Evolutionary conservation across 139 green algal genomes (phyloP), one percentile per base, ranked within the genome.

Genomic region (Eudorina sp.): DNA sequence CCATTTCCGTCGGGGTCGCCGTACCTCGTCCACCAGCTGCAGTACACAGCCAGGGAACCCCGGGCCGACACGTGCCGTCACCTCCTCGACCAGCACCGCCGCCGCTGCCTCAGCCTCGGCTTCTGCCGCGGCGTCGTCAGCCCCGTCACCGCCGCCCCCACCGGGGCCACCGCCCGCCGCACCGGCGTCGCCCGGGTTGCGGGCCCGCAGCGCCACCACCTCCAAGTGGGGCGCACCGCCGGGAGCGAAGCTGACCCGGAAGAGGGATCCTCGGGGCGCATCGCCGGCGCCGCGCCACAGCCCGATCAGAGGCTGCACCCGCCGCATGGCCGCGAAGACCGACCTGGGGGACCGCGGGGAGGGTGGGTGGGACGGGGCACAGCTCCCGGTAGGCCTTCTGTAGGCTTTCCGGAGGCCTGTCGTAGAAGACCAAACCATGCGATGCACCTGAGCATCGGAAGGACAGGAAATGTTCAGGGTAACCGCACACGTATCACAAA

Each of bases 231-330:
- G 51, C 18, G n/a, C 27, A 13, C 78, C 78, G 40, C 55, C 55
- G 7, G 75, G 2, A 21, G 25, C 74, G 64, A 46, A 90, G 77
- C 29, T n/a, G 18, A 82, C 55, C 25, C 46, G 66, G 38, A 80
- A 92, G 29, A 90, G 77, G 1, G 66, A 85, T 82, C 74, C 82
- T 0, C 13, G 4, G 38, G 81, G 82, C 1, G 58, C 31, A n/a
- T 89, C 80, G 0, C 79, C 60, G 18, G 66, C 70, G 38, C 80
- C 82, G 0, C 62, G 38, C 80, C 80, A 89, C 29, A 84, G 60
- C 0, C 73, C 88, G 48, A 91, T 46, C 0, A 89, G 45, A 0
- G 74, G 77, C 40, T 87, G 76, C 6, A 76, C 18, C 31, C 72
- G 60, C 23, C 41, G 66, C 73, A 91, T 45, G 11, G 66, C 4